These are phyloP conservation scores for Apiospora marii DNA, from an alignment of 2,329 filamentous ascomycete species.

Conservation along the genomic window DNA sequence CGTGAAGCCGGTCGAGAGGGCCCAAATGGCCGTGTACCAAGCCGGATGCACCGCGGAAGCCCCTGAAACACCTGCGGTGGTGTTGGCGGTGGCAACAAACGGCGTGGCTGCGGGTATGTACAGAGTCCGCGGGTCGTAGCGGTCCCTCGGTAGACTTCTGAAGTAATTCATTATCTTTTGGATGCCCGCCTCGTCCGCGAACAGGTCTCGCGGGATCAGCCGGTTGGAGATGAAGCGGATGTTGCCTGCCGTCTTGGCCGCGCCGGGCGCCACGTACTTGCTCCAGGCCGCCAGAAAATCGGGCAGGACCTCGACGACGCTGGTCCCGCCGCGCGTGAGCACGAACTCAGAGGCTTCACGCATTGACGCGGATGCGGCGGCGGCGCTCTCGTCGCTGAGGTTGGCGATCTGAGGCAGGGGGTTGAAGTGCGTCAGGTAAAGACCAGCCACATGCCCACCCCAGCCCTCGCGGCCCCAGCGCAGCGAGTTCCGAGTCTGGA, in stretches of 20 bases:
- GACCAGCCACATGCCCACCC: conserved; percentile 35
- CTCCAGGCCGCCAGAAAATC: conserved; percentile 34
- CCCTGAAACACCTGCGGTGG: neutral
- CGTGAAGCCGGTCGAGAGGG: conserved; percentile 27
- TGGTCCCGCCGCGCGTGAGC: conserved; percentile 31
- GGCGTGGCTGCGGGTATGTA: conserved; percentile 34
- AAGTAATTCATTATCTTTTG: conserved; percentile 30
- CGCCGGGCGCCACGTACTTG: conserved; percentile 33
- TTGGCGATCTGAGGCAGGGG: conserved; percentile 32
- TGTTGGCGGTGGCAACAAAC: conserved; percentile 30
- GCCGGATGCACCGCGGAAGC: conserved; percentile 33
- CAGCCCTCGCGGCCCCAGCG: conserved; percentile 36
- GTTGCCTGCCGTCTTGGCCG: conserved; percentile 29
- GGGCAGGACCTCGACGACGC: conserved; percentile 34
- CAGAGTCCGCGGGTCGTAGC: conserved; percentile 32
- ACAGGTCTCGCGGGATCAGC: conserved; percentile 32
- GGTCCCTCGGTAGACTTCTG: conserved; percentile 18
- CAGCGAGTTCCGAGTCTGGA: conserved; percentile 32
- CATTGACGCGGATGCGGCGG: conserved; percentile 31
- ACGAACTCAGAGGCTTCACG: conserved; percentile 31
- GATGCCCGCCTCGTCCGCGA: conserved; percentile 32
- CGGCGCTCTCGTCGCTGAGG: conserved; percentile 26
- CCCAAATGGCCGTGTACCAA: conserved; percentile 36
- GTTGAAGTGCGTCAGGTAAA: conserved; percentile 36
- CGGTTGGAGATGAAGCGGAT: conserved; percentile 32